Evolutionary conservation across 2,329 filamentous ascomycete genomes (phyloP).

Genomic region (Trichophyton verrucosum): DNA sequence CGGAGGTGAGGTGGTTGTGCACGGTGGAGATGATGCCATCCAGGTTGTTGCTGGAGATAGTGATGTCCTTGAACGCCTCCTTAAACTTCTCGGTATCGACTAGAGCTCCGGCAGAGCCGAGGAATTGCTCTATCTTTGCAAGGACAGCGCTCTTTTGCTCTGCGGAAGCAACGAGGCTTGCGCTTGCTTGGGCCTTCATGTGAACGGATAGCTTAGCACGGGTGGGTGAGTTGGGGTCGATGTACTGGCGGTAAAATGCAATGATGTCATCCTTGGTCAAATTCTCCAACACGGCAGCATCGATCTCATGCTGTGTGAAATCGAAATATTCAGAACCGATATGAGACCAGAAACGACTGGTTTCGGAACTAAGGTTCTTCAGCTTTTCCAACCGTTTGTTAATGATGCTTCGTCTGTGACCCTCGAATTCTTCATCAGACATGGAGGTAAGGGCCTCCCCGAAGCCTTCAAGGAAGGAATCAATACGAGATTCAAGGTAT

Average conservation of each 20-base stretch:
- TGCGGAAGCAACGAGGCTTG: conserved; percentile 27
- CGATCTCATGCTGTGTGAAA: conserved; percentile 68
- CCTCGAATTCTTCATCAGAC: conserved; percentile 73
- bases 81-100: conserved; percentile 32
- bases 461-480: conserved; percentile 64
- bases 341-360: conserved; percentile 68
- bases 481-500: conserved; percentile 78
- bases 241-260: conserved; percentile 63
- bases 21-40: conserved; percentile 41
- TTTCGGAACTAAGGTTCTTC: conserved; percentile 84
- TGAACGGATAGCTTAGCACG: conserved; percentile 80
- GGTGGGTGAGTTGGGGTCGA: conserved; percentile 58
- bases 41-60: conserved; percentile 36
- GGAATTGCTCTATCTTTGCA: conserved; percentile 33
- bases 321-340: conserved; percentile 79
- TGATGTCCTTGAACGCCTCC: conserved; percentile 34
- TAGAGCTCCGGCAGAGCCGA: conserved; percentile 37
- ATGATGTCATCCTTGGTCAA: conserved; percentile 70
- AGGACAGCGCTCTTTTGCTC: conserved; percentile 27
- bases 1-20: conserved; percentile 39
- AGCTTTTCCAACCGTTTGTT: conserved; percentile 79
- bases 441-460: conserved; percentile 57
- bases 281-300: conserved; percentile 60
- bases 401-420: conserved; percentile 78
- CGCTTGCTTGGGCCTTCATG: conserved; percentile 58